A percentile compares a stretch with the other conserved stretches of the same genome.
These are phyloP conservation scores for Boletus barrowsii DNA, from an alignment of 768 basidiomycete genomes.

Conservation along the genomic window DNA sequence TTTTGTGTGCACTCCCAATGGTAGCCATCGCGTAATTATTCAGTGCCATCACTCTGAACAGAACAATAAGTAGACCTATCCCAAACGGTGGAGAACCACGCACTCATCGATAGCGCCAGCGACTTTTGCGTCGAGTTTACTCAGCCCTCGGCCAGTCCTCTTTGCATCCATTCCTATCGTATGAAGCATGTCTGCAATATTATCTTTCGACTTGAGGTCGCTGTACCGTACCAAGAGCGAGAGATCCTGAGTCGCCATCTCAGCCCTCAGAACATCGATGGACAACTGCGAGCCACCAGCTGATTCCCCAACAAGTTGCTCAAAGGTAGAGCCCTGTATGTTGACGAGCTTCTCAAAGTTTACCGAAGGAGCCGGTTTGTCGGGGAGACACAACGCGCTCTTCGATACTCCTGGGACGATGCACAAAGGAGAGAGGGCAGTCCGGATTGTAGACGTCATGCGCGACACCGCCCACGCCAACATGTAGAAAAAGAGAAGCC, in stretches of 20 bases:
- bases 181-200: constrained; percentile 47
- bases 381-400: constrained; percentile 40
- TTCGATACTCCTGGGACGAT: constrained; percentile 56
- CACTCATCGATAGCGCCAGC: constrained; percentile 73
- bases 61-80: constrained; percentile 1
- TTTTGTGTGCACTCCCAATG: constrained; percentile 41
- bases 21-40: constrained; percentile 66
- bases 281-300: constrained; percentile 58
- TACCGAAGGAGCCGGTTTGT: constrained; percentile 32
- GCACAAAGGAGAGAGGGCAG: constrained; percentile 57
- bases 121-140: constrained; percentile 63
- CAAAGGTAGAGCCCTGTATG: constrained; percentile 60
- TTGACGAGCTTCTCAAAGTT: constrained; percentile 62
- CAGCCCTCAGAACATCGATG: constrained; percentile 69
- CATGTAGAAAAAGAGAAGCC: constrained; percentile 51
- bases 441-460: constrained; percentile 43
- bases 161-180: constrained; percentile 63
- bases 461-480: constrained; percentile 43
- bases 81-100: constrained; percentile 18
- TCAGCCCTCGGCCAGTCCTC: constrained; percentile 55
- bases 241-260: constrained; percentile 73
- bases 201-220: constrained; percentile 57
- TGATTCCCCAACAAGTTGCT: constrained; percentile 57
- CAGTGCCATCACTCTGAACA: constrained; percentile 62
- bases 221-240: constrained; percentile 61